phyloP scores from a whole-genome alignment of 805 yeast species.

The Zygosaccharomyces rouxii region DNA sequence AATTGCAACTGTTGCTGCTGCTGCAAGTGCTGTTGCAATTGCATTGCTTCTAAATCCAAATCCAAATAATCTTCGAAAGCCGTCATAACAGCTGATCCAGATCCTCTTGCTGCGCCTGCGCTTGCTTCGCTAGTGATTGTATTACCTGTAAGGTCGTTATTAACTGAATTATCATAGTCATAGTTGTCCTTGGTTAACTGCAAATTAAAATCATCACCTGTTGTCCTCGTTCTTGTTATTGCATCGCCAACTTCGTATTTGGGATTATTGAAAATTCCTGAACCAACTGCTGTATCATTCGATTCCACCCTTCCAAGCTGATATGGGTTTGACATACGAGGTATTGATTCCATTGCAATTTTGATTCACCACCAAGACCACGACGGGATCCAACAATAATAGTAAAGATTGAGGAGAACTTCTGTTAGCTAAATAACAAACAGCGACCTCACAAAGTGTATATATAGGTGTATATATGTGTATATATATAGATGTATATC shows the following conservation, averaged over 20 bases:
- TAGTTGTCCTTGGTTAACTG: conserved; percentile 15
- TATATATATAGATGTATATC: neutral
- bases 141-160: conserved; percentile 32
- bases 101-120: conserved; percentile 5
- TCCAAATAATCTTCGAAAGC: conserved; percentile 12
- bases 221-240: conserved; percentile 2
- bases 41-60: conserved; percentile 10
- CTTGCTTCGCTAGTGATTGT: conserved; percentile 22
- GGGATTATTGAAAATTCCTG: conserved; percentile 9
- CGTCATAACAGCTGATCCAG: conserved; percentile 2
- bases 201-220: conserved; percentile 15
- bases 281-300: conserved; percentile 18
- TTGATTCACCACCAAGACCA: no score
- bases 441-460: neutral
- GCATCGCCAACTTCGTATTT: conserved; percentile 2
- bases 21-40: conserved; percentile 1
- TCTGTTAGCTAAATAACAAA: no score
- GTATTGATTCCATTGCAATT: conserved; percentile 1
- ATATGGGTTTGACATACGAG: conserved; percentile 14
- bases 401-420: no score
- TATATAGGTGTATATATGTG: neutral
- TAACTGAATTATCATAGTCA: conserved; percentile 10
- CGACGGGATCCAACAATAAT: no score
- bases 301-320: conserved; percentile 19
- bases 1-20: neutral